Conservation (phyloP, 2,329 filamentous ascomycete species). For the Aureobasidium sp. region DNA sequence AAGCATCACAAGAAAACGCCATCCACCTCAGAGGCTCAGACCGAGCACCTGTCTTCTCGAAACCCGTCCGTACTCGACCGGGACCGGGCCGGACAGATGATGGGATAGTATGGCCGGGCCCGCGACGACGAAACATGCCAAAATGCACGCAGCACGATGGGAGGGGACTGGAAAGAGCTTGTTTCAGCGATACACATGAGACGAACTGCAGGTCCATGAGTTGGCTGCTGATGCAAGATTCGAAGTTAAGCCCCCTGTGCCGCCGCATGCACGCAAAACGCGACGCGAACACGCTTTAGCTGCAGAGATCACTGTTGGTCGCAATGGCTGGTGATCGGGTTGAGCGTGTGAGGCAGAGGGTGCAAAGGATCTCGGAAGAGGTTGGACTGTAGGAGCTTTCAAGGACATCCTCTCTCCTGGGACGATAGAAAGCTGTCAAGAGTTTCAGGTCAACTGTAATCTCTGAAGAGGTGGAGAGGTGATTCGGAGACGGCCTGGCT, state of each 20-base stretch:
- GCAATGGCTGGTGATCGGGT: not conserved
- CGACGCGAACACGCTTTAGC: not conserved
- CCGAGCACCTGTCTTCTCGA: not conserved
- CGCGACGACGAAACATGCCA: not conserved
- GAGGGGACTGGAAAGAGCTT: not conserved
- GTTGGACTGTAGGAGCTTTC: not conserved
- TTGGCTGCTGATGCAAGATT: not conserved
- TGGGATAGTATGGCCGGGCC: not conserved
- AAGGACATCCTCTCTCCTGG: not conserved
- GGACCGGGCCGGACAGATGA: not conserved
- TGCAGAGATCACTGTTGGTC: not conserved
- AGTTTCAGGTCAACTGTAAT: not conserved
- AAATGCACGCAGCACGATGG: not conserved
- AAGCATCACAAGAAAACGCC: not conserved
- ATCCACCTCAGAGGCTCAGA: not conserved
- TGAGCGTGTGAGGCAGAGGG: not conserved
- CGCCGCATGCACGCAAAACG: not conserved
- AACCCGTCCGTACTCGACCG: not conserved
- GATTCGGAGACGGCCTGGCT: not conserved
- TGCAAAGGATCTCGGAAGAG: too few relatives aligned
- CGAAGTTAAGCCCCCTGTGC: not conserved
- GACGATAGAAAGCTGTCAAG: not conserved
- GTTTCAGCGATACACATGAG: slow-evolving; percentile 1
- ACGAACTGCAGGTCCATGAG: not conserved
- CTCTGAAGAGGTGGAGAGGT: not conserved